A percentile compares a stretch with the other conserved stretches of the same genome.
phyloP scores from a whole-genome alignment of 139 green algal species.

The Gonium pectorale region DNA sequence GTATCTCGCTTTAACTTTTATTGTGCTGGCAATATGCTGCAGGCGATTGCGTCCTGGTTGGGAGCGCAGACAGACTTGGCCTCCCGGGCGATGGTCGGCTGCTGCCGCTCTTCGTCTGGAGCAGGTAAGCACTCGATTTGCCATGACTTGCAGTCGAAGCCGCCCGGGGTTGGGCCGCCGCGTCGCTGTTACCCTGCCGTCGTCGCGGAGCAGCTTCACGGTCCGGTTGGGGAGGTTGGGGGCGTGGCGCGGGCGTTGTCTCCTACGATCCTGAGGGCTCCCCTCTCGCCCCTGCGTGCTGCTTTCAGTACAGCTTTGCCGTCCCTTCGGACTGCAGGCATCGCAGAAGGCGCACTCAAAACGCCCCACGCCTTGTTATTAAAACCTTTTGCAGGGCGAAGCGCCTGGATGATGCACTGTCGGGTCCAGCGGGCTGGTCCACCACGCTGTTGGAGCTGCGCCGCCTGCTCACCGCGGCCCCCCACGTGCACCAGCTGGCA shows the following conservation, averaged over 20 bases:
- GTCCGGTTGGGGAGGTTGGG: no score
- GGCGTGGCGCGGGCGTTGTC: no score
- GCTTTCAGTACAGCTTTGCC: background rate
- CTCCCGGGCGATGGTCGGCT: background rate
- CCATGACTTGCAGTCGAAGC: background rate
- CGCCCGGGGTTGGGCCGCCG: background rate
- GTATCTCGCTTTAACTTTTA: no score
- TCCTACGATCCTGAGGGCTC: background rate
- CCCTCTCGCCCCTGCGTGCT: background rate
- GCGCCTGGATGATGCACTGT: background rate
- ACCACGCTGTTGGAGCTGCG: background rate
- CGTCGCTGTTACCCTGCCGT: background rate
- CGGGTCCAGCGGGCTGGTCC: background rate
- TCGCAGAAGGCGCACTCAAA: no score
- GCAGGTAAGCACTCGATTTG: background rate
- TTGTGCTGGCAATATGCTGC: no score
- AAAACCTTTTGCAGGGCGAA: background rate
- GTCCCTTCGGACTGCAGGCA: background rate
- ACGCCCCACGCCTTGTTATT: no score
- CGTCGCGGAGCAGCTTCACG: no score
- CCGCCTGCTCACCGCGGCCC: background rate
- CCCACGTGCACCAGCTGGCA: background rate
- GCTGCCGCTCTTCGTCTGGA: background rate
- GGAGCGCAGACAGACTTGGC: background rate
- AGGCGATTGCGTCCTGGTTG: background rate